These are phyloP conservation scores for Sporothrix dimorphospora DNA, from an alignment of 2,329 filamentous ascomycete species.

Conservation along the genomic window DNA sequence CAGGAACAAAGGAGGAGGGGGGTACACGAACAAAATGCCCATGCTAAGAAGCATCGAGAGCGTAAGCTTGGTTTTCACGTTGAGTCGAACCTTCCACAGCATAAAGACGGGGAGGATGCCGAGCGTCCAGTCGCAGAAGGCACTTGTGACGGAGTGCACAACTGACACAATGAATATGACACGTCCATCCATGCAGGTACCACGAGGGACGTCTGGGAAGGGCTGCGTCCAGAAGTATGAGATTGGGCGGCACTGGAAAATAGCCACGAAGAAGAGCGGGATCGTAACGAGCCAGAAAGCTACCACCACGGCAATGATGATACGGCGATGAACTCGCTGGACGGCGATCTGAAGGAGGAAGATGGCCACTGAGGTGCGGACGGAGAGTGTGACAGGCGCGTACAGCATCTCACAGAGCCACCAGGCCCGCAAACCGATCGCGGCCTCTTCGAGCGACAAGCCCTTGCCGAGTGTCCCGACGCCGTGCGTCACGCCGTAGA, in stretches of 20 bases:
- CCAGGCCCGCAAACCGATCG: slow-evolving; percentile 43
- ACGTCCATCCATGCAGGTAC: slow-evolving; percentile 46
- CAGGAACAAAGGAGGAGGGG: background rate
- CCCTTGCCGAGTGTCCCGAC: slow-evolving; percentile 37
- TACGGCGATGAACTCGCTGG: slow-evolving; percentile 40
- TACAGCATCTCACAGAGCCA: slow-evolving; percentile 49
- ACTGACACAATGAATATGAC: slow-evolving; percentile 50
- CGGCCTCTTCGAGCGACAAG: slow-evolving; percentile 35
- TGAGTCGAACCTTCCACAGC: slow-evolving; percentile 56
- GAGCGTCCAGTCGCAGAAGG: slow-evolving; percentile 55
- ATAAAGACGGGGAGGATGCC: slow-evolving; percentile 55
- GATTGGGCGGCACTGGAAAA: slow-evolving; percentile 55
- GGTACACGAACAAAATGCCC: slow-evolving; percentile 50
- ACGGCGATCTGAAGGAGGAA: slow-evolving; percentile 48
- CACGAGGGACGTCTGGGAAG: slow-evolving; percentile 38
- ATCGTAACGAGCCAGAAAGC: slow-evolving; percentile 35
- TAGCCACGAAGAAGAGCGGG: slow-evolving; percentile 29
- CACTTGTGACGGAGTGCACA: slow-evolving; percentile 51
- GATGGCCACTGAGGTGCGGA: slow-evolving; percentile 48
- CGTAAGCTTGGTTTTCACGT: slow-evolving; percentile 49
- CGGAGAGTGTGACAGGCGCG: slow-evolving; percentile 44
- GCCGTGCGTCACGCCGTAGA: slow-evolving; percentile 42
- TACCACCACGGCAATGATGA: slow-evolving; percentile 46
- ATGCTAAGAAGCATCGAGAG: slow-evolving; percentile 54
- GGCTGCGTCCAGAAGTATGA: slow-evolving; percentile 53